Evolutionary conservation across 1,284 basidiomycete species (phyloP).

Genomic region (Amylostereum areolatum): DNA sequence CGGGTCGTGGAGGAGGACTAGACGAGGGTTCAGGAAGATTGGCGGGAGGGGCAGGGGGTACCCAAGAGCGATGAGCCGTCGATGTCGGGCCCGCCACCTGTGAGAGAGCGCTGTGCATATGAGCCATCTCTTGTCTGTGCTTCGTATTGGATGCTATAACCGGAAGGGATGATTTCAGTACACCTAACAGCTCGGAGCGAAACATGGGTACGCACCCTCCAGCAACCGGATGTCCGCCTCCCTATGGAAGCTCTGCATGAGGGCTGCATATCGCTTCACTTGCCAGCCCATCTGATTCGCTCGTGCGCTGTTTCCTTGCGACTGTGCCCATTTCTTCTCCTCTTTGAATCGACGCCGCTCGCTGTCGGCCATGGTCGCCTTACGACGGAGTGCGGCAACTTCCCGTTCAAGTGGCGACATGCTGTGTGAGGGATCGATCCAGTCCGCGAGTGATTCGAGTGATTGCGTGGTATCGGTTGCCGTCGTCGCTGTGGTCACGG

Average conservation of each 20-base stretch:
- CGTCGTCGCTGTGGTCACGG: conserved; percentile 13
- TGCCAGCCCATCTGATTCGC: conserved; percentile 77
- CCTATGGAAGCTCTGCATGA: conserved; percentile 73
- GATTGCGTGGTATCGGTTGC: conserved; percentile 15
- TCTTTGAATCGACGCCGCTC: conserved; percentile 76
- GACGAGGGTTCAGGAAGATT: background rate
- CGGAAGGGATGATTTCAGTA: background rate
- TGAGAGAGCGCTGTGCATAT: conserved; percentile 9
- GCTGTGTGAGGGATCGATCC: conserved; percentile 48
- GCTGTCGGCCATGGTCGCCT: conserved; percentile 73
- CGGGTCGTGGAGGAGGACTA: conserved; percentile 2
- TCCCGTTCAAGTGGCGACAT: conserved; percentile 67
- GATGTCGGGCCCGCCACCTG: conserved; percentile 7
- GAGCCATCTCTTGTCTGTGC: conserved; percentile 12
- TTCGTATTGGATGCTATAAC: conserved; percentile 10
- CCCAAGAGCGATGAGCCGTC: background rate
- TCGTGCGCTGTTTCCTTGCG: conserved; percentile 65
- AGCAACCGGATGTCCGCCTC: conserved; percentile 71
- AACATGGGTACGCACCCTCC: conserved; percentile 43
- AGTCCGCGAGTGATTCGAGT: conserved; percentile 45
- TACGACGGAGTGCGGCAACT: conserved; percentile 61
- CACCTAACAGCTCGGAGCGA: background rate
- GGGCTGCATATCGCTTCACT: conserved; percentile 67
- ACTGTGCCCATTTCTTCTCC: conserved; percentile 77
- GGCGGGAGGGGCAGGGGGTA: conserved; percentile 1